A percentile compares a stretch with the other conserved stretches of the same genome.
phyloP scores from a whole-genome alignment of 2,329 filamentous ascomycete species.

The Colletotrichum abscissum region DNA sequence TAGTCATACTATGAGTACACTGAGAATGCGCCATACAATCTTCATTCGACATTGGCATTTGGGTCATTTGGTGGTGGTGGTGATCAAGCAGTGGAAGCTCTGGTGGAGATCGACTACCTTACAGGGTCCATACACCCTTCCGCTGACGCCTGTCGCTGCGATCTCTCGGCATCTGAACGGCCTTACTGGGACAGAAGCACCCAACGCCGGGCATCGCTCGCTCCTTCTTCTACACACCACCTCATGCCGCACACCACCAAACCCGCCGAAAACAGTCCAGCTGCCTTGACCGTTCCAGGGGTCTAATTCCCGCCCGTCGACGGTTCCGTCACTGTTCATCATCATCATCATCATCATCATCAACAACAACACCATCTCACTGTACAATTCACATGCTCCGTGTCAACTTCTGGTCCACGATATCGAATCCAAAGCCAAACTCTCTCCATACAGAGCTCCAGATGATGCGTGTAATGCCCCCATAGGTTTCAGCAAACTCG shows the following conservation, averaged over 20 bases:
- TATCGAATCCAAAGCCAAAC: too few relatives aligned
- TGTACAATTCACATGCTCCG: not conserved
- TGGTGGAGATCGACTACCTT: slow-evolving; percentile 16
- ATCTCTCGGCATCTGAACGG: slow-evolving; percentile 29
- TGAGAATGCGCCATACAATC: too few relatives aligned
- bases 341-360: too few relatives aligned
- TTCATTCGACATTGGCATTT: not conserved
- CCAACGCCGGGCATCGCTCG: not conserved
- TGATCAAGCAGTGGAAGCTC: slow-evolving; percentile 1
- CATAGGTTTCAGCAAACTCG: not conserved
- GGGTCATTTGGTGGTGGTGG: not conserved
- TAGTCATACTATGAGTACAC: not conserved
- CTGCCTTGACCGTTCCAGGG: not conserved
- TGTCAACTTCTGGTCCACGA: not conserved
- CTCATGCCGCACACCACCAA: slow-evolving; percentile 6
- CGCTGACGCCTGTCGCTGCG: slow-evolving; percentile 15
- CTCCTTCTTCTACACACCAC: not conserved
- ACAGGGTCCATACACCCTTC: not conserved
- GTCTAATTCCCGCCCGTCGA: not conserved
- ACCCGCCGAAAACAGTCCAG: slow-evolving; percentile 7
- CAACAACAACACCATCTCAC: not conserved
- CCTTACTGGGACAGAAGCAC: slow-evolving; percentile 3
- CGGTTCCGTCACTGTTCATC: not conserved
- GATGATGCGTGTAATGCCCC: too few relatives aligned
- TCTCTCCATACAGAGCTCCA: too few relatives aligned